Evolutionary conservation across 78 protist species (phyloP).

Genomic region (Creolimax fragrantissima): DNA sequence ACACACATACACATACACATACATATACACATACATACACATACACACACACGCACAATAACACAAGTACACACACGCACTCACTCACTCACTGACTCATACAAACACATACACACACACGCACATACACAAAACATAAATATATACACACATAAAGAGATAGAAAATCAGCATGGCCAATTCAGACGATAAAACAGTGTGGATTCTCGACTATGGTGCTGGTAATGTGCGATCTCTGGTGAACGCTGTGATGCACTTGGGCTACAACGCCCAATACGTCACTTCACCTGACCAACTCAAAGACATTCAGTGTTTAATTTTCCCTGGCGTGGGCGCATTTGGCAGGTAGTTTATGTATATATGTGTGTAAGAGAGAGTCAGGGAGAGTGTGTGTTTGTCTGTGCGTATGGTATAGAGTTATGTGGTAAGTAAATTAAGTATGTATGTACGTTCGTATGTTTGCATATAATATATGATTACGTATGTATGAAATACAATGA

Average conservation of each 20-base stretch:
- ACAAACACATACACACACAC: not conserved
- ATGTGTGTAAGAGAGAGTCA: not conserved
- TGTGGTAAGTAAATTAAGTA: too few species aligned
- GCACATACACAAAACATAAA: not conserved
- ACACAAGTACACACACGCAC: not conserved
- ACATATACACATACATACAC: not conserved
- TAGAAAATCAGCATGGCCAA: not conserved
- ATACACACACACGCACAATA: not conserved
- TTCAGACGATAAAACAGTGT: not conserved
- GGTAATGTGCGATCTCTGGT: slow-evolving; percentile 54
- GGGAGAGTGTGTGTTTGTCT: too few species aligned
- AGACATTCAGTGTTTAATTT: slow-evolving; percentile 15
- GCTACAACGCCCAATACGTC: not conserved
- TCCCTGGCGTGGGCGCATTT: slow-evolving; percentile 51
- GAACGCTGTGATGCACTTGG: slow-evolving; percentile 29
- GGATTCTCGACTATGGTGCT: slow-evolving; percentile 64
- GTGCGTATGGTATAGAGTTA: too few species aligned
- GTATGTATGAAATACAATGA: too few species aligned
- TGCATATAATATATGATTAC: not conserved
- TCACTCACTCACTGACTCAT: not conserved
- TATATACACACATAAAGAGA: not conserved
- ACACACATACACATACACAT: not conserved
- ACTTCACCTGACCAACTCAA: not conserved
- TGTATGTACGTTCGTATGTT: not conserved
- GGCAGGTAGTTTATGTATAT: not conserved